Conservation (phyloP, 2,329 filamentous ascomycete genomes). For the Neopestalotiopsis sp. region DNA sequence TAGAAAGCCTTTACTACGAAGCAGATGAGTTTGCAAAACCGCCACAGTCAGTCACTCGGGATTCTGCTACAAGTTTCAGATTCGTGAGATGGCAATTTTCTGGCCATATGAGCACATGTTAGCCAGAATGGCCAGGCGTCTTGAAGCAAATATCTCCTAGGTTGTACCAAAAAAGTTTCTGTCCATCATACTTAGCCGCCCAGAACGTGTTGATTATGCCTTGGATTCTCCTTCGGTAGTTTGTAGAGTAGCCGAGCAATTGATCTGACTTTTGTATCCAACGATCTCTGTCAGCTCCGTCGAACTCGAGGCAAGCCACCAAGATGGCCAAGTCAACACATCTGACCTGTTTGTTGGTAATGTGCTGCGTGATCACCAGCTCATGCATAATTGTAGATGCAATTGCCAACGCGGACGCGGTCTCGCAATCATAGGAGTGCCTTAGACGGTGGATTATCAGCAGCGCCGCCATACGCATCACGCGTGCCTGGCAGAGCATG, state of each 20-base stretch:
- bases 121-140: no score
- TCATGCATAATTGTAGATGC: slow-evolving; percentile 30
- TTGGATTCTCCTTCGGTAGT: no score
- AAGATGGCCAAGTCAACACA: slow-evolving; percentile 31
- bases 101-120: no score
- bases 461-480: slow-evolving; percentile 29
- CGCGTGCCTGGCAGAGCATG: slow-evolving; percentile 36
- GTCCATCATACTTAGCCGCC: neutral
- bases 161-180: no score
- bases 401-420: slow-evolving; percentile 23
- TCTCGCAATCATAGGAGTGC: slow-evolving; percentile 25
- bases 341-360: slow-evolving; percentile 25
- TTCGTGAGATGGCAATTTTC: no score
- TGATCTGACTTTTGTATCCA: no score
- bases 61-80: no score
- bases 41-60: no score
- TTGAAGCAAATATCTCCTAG: no score
- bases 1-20: no score
- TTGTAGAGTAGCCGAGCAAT: no score
- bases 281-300: neutral
- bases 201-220: neutral
- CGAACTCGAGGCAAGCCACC: slow-evolving; percentile 32
- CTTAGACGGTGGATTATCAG: slow-evolving; percentile 32
- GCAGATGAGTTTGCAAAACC: no score
- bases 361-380: slow-evolving; percentile 27